Evolutionary conservation across 352 stramenopile genomes (phyloP).

Genomic region (Lagenidium sp.): DNA sequence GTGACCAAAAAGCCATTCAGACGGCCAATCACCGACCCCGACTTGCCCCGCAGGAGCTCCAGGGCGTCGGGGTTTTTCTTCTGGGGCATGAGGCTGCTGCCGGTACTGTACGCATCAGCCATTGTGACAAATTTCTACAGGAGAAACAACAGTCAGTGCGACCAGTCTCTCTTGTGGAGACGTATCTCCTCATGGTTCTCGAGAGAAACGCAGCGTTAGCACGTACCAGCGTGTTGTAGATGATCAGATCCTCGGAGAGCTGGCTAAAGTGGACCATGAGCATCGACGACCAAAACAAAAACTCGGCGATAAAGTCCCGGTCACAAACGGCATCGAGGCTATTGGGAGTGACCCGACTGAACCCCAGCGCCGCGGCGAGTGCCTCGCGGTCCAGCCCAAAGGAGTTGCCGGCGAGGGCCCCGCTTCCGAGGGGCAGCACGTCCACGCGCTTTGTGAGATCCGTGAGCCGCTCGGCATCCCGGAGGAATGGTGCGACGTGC

Average conservation of each 20-base stretch:
- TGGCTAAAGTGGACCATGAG: conserved; percentile 96
- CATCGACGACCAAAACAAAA: conserved; percentile 96
- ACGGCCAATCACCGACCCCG: conserved; percentile 91
- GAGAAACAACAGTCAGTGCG: background rate
- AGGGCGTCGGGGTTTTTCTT: conserved; percentile 99
- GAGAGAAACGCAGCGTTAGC: background rate
- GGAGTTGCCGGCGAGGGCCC: conserved; percentile 96
- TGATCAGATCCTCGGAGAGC: conserved; percentile 98
- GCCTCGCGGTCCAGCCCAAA: conserved; percentile 95
- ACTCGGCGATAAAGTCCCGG: conserved; percentile 98
- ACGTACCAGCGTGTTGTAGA: conserved; percentile 89
- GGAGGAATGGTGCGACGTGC: conserved; percentile 89
- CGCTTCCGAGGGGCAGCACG: conserved; percentile 94
- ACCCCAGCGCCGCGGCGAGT: conserved; percentile 92
- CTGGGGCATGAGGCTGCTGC: conserved; percentile 98
- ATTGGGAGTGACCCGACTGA: conserved; percentile 92
- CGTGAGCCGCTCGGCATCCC: conserved; percentile 91
- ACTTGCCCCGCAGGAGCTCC: conserved; percentile 97
- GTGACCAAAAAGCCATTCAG: conserved; percentile 94
- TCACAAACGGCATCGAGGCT: conserved; percentile 97
- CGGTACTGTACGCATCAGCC: conserved; percentile 97
- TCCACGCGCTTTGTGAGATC: conserved; percentile 95
- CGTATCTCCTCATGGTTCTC: too few species aligned
- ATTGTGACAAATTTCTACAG: conserved; percentile 91
- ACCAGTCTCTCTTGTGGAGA: background rate